Evolutionary conservation across 2,329 filamentous ascomycete species (phyloP).

Genomic region (Phyllosticta citriasiana): DNA sequence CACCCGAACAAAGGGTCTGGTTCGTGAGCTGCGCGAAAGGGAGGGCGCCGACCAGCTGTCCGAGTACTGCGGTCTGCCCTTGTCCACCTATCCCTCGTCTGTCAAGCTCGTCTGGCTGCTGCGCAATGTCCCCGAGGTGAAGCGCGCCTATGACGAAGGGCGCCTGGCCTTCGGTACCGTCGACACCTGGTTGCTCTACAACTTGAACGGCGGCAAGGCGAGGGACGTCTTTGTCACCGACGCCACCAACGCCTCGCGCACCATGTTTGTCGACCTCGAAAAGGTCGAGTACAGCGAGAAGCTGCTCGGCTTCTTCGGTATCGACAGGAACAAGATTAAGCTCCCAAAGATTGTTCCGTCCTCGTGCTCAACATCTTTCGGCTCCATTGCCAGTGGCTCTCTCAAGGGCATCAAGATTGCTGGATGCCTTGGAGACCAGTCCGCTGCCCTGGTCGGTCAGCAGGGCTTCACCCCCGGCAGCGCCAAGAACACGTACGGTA

Average conservation of each 20-base stretch:
- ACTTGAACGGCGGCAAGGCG: constrained; percentile 63
- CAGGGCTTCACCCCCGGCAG: constrained; percentile 72
- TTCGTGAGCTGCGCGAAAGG: constrained; percentile 62
- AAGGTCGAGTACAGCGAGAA: constrained; percentile 70
- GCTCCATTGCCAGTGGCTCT: constrained; percentile 52
- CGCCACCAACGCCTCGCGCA: constrained; percentile 77
- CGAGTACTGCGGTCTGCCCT: constrained; percentile 66
- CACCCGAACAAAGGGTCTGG: constrained; percentile 65
- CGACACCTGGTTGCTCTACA: constrained; percentile 80
- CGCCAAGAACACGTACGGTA: constrained; percentile 88
- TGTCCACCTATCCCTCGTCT: constrained; percentile 81
- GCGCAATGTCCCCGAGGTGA: constrained; percentile 58
- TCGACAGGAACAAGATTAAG: constrained; percentile 60
- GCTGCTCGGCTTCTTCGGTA: constrained; percentile 67
- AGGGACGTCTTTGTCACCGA: constrained; percentile 71
- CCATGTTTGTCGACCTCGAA: constrained; percentile 88
- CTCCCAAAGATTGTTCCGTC: constrained; percentile 80
- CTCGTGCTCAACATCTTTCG: constrained; percentile 64
- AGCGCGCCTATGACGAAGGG: constrained; percentile 64
- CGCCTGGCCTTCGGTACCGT: constrained; percentile 77
- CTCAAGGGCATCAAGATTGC: constrained; percentile 64
- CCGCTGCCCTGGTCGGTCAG: constrained; percentile 75
- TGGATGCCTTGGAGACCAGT: constrained; percentile 82
- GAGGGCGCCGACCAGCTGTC: constrained; percentile 59
- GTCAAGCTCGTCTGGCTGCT: constrained; percentile 80